phyloP scores from a whole-genome alignment of 1,139 yeast species.

The Candida pseudoviswanathii region DNA sequence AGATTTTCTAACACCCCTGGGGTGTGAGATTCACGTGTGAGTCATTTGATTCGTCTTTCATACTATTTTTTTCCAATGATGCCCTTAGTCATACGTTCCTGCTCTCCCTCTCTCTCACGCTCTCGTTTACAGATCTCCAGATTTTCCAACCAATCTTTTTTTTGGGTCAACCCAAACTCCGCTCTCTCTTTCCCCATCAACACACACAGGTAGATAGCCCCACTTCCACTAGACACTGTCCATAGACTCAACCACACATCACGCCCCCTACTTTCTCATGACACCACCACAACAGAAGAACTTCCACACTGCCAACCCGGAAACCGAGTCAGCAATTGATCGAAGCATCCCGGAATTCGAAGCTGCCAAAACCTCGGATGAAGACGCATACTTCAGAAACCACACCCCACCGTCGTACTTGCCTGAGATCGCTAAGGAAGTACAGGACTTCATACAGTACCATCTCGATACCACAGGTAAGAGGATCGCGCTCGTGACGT shows the following conservation, averaged over 20 bases:
- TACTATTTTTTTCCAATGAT: too few species aligned
- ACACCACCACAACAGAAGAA: slow-evolving; percentile 22
- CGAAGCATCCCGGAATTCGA: slow-evolving; percentile 75
- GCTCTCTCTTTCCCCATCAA: too few species aligned
- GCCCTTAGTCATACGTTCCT: not conserved
- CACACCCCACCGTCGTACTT: slow-evolving; percentile 79
- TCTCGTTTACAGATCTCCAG: not conserved
- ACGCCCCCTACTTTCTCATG: slow-evolving; percentile 5
- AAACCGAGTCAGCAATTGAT: slow-evolving; percentile 74
- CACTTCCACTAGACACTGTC: not conserved
- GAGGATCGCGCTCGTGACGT: slow-evolving; percentile 78
- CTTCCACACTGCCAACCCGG: slow-evolving; percentile 70
- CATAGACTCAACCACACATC: too few species aligned
- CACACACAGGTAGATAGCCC: not conserved
- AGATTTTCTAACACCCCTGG: too few species aligned
- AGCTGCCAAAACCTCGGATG: slow-evolving; percentile 73
- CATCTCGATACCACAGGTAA: slow-evolving; percentile 41
- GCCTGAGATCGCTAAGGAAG: slow-evolving; percentile 57
- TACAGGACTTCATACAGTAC: slow-evolving; percentile 58
- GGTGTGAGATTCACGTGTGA: too few species aligned
- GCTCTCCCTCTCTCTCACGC: not conserved
- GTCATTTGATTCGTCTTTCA: too few species aligned
- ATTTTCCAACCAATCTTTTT: too few species aligned
- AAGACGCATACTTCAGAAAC: slow-evolving; percentile 69
- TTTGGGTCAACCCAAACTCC: too few species aligned